These are phyloP conservation scores for Penicillium pulvis DNA, from an alignment of 495 filamentous ascomycete genomes.

Conservation along the genomic window DNA sequence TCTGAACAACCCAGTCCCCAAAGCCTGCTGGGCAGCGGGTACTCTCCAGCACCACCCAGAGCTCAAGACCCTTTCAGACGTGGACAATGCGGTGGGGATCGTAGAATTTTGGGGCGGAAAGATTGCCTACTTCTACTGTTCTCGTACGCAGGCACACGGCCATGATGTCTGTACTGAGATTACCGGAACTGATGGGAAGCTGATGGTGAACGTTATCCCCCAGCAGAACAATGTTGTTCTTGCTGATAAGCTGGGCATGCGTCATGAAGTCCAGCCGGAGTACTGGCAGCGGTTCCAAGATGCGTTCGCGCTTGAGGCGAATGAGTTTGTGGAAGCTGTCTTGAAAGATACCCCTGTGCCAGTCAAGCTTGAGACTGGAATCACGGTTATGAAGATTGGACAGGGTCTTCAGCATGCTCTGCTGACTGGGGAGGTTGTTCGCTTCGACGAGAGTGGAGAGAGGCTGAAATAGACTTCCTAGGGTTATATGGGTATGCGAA, in stretches of 20 bases:
- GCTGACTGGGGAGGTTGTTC: neutral
- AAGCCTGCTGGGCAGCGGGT: slow-evolving; percentile 28
- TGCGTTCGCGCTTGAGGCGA: slow-evolving; percentile 18
- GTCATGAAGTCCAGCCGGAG: slow-evolving; percentile 25
- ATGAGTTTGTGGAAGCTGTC: slow-evolving; percentile 44
- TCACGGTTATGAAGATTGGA: slow-evolving; percentile 52
- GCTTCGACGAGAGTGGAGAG: neutral
- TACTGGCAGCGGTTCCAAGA: slow-evolving; percentile 17
- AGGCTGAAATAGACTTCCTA: neutral
- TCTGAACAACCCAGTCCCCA: slow-evolving; percentile 37
- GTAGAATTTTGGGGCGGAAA: slow-evolving; percentile 39
- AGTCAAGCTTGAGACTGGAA: slow-evolving; percentile 47
- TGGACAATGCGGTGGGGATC: slow-evolving; percentile 37
- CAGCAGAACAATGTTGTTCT: slow-evolving; percentile 26
- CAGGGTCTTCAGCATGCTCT: slow-evolving; percentile 37
- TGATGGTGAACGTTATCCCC: slow-evolving; percentile 32
- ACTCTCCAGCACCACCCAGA: slow-evolving; percentile 29
- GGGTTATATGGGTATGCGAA: too few species aligned
- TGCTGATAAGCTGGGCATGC: slow-evolving; percentile 22
- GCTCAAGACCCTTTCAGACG: slow-evolving; percentile 25
- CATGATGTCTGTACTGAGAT: slow-evolving; percentile 36
- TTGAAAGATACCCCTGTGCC: slow-evolving; percentile 42
- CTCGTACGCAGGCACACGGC: slow-evolving; percentile 32
- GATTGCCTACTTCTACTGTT: slow-evolving; percentile 39
- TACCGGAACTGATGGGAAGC: slow-evolving; percentile 32